Conservation (phyloP, 2,329 filamentous ascomycete species). For the Fusarium guadeloupense region DNA sequence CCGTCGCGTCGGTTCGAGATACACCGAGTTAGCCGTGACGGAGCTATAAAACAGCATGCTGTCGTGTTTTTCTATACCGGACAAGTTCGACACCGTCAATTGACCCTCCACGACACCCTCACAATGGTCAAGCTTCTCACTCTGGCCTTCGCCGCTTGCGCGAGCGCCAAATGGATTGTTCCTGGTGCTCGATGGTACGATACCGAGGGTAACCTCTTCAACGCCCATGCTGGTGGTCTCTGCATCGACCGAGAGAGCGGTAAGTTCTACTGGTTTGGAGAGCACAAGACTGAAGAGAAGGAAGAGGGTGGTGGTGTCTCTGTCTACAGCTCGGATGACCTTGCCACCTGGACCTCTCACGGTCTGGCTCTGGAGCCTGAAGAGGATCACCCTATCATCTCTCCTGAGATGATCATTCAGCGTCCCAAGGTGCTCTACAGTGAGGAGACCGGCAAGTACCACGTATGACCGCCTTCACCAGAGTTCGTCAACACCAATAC, state of each 20-base stretch:
- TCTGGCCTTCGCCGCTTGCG: constrained; percentile 23
- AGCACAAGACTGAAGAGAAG: constrained; percentile 67
- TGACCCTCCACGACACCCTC: neutral
- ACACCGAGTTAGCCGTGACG: neutral
- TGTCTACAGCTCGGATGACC: constrained; percentile 68
- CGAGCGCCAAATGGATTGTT: constrained; percentile 61
- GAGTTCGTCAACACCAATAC: rapidly evolving
- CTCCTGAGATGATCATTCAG: constrained; percentile 66
- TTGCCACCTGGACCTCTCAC: constrained; percentile 67
- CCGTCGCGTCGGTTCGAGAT: constrained; percentile 18
- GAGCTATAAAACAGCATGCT: constrained; percentile 8
- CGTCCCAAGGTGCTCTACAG: constrained; percentile 70
- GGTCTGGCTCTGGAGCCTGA: constrained; percentile 66
- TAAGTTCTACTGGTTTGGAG: constrained; percentile 69
- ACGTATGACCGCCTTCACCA: constrained; percentile 50
- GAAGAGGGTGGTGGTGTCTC: constrained; percentile 68
- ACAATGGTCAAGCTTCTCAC: constrained; percentile 1
- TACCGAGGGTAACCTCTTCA: constrained; percentile 67
- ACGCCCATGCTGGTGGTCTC: constrained; percentile 68
- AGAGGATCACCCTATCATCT: constrained; percentile 64
- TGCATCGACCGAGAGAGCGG: constrained; percentile 60
- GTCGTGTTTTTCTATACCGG: neutral
- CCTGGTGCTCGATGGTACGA: constrained; percentile 69
- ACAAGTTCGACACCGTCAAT: neutral
- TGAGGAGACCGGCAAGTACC: constrained; percentile 62